A percentile compares a stretch with the other conserved stretches of the same genome.
These are phyloP conservation scores for Leccinum uliginosum DNA, from an alignment of 768 basidiomycete species.

Conservation along the genomic window DNA sequence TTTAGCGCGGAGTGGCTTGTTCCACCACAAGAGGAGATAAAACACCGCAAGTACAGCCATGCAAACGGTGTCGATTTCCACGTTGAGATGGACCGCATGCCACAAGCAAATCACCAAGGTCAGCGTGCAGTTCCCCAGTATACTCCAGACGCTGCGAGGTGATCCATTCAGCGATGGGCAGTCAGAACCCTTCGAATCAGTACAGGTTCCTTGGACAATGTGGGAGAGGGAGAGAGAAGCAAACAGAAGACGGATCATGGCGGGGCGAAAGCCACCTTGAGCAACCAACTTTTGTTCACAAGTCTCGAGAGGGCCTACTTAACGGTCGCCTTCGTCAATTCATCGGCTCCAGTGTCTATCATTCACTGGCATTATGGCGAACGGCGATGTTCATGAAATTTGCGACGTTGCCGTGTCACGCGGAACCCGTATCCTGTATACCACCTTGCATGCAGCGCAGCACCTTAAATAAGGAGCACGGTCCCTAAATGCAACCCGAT, in stretches of 20 bases:
- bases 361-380: neutral
- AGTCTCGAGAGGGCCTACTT: neutral
- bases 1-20: neutral
- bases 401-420: neutral
- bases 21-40: neutral
- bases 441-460: neutral
- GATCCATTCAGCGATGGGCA: neutral
- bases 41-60: neutral
- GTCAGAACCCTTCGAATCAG: neutral
- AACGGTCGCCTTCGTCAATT: neutral
- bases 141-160: neutral
- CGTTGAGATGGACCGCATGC: neutral
- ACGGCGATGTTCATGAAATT: neutral
- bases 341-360: neutral
- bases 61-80: neutral
- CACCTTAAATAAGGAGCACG: neutral
- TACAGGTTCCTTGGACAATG: neutral
- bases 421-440: neutral
- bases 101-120: neutral
- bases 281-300: rapidly evolving
- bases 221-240: neutral
- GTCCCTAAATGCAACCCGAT: neutral
- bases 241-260: neutral
- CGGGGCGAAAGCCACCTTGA: neutral
- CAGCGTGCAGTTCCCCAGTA: neutral